phyloP scores from a whole-genome alignment of 352 stramenopile species.

The Globisporangium rhizosaccharum region DNA sequence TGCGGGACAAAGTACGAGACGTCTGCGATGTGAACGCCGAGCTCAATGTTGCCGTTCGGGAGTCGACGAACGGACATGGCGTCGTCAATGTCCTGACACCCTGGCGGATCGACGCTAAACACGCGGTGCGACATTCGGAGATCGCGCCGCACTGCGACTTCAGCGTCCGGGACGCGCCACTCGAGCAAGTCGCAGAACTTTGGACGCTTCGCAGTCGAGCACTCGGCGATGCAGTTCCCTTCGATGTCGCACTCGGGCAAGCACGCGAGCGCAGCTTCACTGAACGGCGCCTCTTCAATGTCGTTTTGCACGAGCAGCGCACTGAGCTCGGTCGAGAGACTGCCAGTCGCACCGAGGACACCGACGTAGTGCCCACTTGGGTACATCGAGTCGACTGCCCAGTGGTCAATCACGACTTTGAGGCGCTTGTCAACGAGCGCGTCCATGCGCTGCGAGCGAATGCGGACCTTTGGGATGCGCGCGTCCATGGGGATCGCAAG shows the following conservation, averaged over 20 bases:
- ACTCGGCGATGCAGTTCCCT: conserved; percentile 53
- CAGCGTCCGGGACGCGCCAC: conserved; percentile 56
- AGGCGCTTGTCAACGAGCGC: conserved; percentile 69
- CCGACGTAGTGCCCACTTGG: conserved; percentile 77
- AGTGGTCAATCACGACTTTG: conserved; percentile 81
- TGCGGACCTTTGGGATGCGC: conserved; percentile 73
- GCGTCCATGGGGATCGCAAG: conserved; percentile 80
- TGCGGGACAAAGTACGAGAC: conserved; percentile 98
- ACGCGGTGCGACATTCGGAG: conserved; percentile 62
- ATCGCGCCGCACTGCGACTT: conserved; percentile 54
- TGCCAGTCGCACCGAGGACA: conserved; percentile 53
- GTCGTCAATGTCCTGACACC: conserved; percentile 90
- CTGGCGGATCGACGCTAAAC: conserved; percentile 88
- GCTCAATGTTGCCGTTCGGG: conserved; percentile 82
- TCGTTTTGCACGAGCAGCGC: conserved; percentile 81
- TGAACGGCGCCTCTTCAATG: conserved; percentile 81
- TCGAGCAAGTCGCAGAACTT: conserved; percentile 47
- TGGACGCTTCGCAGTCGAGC: conserved; percentile 70
- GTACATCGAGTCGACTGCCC: conserved; percentile 72
- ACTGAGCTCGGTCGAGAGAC: conserved; percentile 72
- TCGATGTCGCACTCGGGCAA: conserved; percentile 75
- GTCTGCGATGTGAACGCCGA: conserved; percentile 99
- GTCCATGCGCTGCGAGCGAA: conserved; percentile 76
- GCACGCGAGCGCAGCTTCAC: conserved; percentile 78
- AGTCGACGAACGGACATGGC: conserved; percentile 80